Base-by-base conservation (phyloP, 1,284 basidiomycete genomes). In the Pyrrhoderma noxium region DNA sequence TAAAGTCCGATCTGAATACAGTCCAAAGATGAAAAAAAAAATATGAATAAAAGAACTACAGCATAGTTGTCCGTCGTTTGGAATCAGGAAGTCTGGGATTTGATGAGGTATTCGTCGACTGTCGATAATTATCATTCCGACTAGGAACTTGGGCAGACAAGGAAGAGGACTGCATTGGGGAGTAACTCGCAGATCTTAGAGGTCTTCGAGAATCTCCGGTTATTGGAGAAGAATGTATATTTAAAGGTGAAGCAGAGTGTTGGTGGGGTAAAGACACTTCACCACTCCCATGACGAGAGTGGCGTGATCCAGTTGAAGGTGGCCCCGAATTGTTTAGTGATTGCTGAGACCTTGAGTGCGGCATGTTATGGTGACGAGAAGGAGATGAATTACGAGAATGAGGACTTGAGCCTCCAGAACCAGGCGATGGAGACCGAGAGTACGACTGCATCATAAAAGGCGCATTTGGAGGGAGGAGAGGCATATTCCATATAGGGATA, bases 381-480 rank as follows among this genome's bases (percentile, higher is more conserved):
- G 53, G 41, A 3, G 54, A 52, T 16, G 40, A 41, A 35, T 52
- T 22, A n/a, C 38, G 38, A 8, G 50, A 52, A 41, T 49, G 37
- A 21, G 40, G 22, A 18, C 37, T 47, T 14, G 45, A 48, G 21
- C 16, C 16, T 5, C 38, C 38, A 16, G 38, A 40, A n/a, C 53
- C 49, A 19, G 49, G 52, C 9, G 55, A 51, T 27, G 56, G 48
- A 16, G 54, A 55, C 21, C 50, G 19, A 7, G 54, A 49, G 38
- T 65, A 69, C 47, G 79, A 73, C 56, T 77, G 77, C 67, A 81
- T 73, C 81, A 87, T 85, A 65, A 87, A 87, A 13, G 85, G 83
- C 23, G 84, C 76, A 1, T 77, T 72, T 1, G 84, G 85, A n/a
- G 84, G 85, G 34, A 87, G 70, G 9, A 87, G 68, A 9, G 84